Evolutionary conservation across 768 basidiomycete genomes (phyloP).

Genomic region (Naematelia aurantialba): DNA sequence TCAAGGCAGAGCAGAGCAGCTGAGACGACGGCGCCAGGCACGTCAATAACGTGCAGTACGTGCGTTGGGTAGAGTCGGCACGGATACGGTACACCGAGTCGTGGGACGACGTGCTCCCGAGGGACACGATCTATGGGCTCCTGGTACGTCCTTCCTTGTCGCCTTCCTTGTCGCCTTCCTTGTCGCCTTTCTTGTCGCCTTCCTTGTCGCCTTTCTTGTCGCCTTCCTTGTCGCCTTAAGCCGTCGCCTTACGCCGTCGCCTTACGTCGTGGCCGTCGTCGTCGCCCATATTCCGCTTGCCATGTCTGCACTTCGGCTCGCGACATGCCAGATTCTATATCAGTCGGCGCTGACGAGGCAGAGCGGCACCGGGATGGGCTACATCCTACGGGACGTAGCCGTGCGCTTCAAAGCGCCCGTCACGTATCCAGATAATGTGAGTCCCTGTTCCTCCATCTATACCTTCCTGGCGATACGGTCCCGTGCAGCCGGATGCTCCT

Average conservation of each 20-base stretch:
- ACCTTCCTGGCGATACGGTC: too few species aligned
- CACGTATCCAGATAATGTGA: conserved; percentile 40
- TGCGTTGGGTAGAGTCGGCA: conserved; percentile 39
- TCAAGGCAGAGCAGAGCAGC: not conserved
- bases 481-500: too few species aligned
- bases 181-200: not conserved
- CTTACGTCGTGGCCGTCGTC: too few species aligned
- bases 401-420: conserved; percentile 36
- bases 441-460: conserved; percentile 1
- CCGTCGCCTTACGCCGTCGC: too few species aligned
- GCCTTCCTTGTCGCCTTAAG: not conserved
- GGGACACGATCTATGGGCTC: conserved; percentile 18
- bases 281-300: not conserved
- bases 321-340: not conserved
- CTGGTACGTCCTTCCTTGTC: conserved; percentile 20
- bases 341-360: conserved; percentile 1
- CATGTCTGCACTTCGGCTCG: not conserved
- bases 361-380: conserved; percentile 32
- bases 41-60: conserved; percentile 40
- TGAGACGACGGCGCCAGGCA: conserved; percentile 22
- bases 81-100: conserved; percentile 33
- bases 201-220: not conserved
- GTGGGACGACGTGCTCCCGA: conserved; percentile 22
- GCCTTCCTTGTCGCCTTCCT: not conserved
- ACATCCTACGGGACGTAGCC: conserved; percentile 39